A percentile compares a stretch with the other conserved stretches of the same genome.
phyloP scores from a whole-genome alignment of 2,329 filamentous ascomycete genomes.

The Atkinsonella hypoxylon region DNA sequence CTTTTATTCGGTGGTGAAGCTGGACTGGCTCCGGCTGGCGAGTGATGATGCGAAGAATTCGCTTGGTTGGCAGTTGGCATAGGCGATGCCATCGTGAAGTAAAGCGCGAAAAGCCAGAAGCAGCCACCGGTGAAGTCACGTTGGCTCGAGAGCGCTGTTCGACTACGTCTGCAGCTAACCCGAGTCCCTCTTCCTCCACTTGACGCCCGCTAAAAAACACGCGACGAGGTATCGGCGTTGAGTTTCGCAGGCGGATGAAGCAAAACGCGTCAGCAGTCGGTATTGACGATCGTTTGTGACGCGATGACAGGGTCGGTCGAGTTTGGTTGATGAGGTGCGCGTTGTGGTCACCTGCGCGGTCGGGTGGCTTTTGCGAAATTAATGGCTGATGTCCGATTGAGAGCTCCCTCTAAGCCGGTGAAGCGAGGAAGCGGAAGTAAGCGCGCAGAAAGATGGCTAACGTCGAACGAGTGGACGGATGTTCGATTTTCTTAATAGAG shows the following conservation, averaged over 20 bases:
- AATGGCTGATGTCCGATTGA: background rate
- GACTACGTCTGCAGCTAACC: constrained; percentile 1
- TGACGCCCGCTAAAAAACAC: background rate
- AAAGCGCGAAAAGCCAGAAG: background rate
- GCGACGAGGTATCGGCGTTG: background rate
- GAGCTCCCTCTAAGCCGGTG: too few relatives aligned
- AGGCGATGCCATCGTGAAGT: constrained; percentile 24
- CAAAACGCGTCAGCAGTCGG: background rate
- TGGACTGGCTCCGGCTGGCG: constrained; percentile 25
- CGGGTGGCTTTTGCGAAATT: background rate
- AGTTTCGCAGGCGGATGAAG: background rate
- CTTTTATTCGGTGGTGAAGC: constrained; percentile 70
- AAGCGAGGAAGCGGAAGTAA: background rate
- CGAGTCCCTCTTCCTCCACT: constrained; percentile 3
- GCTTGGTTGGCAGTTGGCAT: constrained; percentile 21
- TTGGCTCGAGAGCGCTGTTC: background rate
- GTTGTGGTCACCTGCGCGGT: background rate
- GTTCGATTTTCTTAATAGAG: background rate
- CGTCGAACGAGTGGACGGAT: constrained; percentile 4
- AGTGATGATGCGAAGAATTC: constrained; percentile 17
- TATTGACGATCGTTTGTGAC: background rate
- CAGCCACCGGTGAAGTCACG: background rate
- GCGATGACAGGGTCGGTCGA: background rate
- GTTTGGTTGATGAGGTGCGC: background rate
- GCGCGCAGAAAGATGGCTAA: background rate